Evolutionary conservation across 805 yeast species (phyloP).

Genomic region (Schwanniomyces pseudopolymorphus): DNA sequence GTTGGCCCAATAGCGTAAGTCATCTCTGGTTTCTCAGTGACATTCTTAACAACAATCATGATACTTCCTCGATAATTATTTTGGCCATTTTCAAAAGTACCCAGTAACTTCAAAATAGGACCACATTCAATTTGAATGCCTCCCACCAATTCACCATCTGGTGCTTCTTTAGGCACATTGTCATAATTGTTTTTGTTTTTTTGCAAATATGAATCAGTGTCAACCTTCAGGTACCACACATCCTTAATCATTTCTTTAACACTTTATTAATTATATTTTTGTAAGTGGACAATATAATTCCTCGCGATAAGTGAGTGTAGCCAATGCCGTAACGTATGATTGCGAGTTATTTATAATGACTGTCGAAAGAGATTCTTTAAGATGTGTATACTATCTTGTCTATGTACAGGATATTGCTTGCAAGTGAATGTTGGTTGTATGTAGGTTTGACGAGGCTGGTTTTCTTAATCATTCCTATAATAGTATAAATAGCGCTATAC

Average conservation of each 20-base stretch:
- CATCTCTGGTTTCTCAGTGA: conserved; percentile 23
- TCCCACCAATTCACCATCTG: conserved; percentile 23
- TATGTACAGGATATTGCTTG: no score
- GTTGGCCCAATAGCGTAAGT: conserved; percentile 37
- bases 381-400: no score
- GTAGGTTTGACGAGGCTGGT: no score
- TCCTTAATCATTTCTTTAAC: neutral
- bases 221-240: neutral
- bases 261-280: no score
- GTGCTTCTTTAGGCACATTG: conserved; percentile 29
- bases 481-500: no score
- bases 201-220: neutral
- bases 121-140: conserved; percentile 63
- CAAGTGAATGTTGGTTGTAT: no score
- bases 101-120: conserved; percentile 70
- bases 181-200: conserved; percentile 3
- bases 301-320: no score
- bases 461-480: no score
- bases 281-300: no score
- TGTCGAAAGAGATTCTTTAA: no score
- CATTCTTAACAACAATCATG: conserved; percentile 58
- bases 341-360: no score
- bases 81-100: conserved; percentile 51
- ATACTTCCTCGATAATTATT: conserved; percentile 66
- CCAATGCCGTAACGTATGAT: neutral